phyloP scores from a whole-genome alignment of 2,329 filamentous ascomycete genomes.

The Fusarium sp. region DNA sequence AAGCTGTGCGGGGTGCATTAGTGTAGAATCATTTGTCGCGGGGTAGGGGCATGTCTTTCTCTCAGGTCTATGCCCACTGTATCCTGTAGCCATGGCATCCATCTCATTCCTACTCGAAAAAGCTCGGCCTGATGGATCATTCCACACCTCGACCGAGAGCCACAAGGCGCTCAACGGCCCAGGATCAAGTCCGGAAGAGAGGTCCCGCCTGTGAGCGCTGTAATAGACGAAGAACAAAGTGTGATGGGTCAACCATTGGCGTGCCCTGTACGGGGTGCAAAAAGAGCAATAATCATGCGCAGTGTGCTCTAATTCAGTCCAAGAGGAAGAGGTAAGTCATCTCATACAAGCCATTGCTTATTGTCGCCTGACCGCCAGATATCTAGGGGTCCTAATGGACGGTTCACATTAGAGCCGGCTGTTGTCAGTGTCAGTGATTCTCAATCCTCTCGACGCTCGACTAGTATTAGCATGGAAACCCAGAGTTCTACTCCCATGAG shows the following conservation, averaged over 20 bases:
- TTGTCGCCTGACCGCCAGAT: neutral
- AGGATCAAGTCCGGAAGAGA: conserved; percentile 8
- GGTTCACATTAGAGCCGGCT: neutral
- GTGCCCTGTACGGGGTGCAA: neutral
- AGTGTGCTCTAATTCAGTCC: neutral
- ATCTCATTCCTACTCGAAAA: too few species aligned
- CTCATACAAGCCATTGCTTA: too few species aligned
- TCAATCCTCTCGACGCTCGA: neutral
- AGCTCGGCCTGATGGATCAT: neutral
- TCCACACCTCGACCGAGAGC: rapidly evolving
- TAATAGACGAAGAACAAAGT: conserved; percentile 16
- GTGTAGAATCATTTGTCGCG: too few species aligned
- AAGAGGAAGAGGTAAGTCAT: neutral
- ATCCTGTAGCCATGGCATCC: too few species aligned
- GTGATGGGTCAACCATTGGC: neutral
- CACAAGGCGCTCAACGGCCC: too few species aligned
- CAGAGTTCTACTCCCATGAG: neutral
- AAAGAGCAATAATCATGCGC: conserved; percentile 7
- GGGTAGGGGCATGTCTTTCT: too few species aligned
- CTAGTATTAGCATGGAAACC: rapidly evolving
- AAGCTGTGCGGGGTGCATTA: too few species aligned
- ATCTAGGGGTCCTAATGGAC: neutral
- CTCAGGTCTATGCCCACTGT: too few species aligned
- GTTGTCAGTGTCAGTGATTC: too few species aligned
- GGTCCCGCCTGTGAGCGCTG: neutral